Evolutionary conservation across 2,329 filamentous ascomycete genomes (phyloP).

Genomic region (Lomentospora prolificans): DNA sequence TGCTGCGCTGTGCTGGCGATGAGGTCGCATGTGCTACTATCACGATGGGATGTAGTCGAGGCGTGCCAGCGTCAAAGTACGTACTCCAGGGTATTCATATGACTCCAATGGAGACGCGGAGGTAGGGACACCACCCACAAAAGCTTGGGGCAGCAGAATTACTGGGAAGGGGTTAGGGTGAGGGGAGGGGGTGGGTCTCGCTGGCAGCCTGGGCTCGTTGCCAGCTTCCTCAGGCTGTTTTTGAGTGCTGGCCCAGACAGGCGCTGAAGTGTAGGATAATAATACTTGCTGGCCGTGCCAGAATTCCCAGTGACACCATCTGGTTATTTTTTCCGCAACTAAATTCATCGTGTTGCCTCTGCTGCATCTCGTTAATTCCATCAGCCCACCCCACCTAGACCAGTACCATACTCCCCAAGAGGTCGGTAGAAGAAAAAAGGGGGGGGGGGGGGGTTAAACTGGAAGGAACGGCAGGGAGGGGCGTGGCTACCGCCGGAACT

Average conservation of each 20-base stretch:
- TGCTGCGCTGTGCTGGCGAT: background rate
- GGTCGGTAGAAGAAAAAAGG: background rate
- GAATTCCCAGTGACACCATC: too few relatives aligned
- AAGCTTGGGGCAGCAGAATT: background rate
- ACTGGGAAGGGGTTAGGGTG: too few relatives aligned
- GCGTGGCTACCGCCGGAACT: conserved; percentile 1
- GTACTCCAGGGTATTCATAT: background rate
- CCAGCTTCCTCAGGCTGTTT: too few relatives aligned
- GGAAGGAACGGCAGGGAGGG: background rate
- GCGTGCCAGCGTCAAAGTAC: too few relatives aligned
- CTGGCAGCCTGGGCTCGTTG: too few relatives aligned
- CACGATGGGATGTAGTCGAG: too few relatives aligned
- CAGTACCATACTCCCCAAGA: background rate
- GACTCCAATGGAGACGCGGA: background rate
- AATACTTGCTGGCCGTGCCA: too few relatives aligned
- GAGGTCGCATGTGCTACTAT: background rate
- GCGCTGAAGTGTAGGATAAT: too few relatives aligned
- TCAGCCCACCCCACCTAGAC: background rate
- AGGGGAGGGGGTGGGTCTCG: too few relatives aligned
- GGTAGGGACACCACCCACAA: background rate
- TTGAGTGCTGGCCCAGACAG: too few relatives aligned
- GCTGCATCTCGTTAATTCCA: background rate
- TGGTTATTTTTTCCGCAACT: too few relatives aligned
- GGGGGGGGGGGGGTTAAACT: background rate
- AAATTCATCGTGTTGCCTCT: too few relatives aligned